A percentile compares a stretch with the other conserved stretches of the same genome.
These are phyloP conservation scores for Bonia amplexicaulis DNA, from an alignment of 176 grass and related monocot species.

Conservation along the genomic window DNA sequence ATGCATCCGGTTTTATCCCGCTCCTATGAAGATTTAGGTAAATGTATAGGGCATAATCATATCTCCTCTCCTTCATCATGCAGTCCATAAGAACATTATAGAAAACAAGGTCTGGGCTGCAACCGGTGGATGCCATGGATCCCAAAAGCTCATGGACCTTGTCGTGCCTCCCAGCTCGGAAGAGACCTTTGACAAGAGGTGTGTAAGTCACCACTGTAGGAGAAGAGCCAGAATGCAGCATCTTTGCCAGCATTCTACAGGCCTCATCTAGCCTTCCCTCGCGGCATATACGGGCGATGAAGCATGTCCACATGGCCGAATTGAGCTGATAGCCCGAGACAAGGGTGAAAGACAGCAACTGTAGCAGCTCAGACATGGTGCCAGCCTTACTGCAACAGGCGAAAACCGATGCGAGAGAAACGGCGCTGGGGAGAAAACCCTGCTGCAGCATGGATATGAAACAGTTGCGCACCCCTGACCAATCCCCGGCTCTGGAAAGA, in stretches of 20 bases:
- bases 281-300: constrained; percentile 56
- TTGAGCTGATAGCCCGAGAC: constrained; percentile 46
- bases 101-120: constrained; percentile 69
- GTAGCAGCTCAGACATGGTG: constrained; percentile 47
- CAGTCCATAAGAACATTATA: constrained; percentile 87
- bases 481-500: constrained; percentile 56
- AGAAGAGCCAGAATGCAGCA: constrained; percentile 44
- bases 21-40: constrained; percentile 41
- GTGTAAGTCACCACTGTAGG: constrained; percentile 79
- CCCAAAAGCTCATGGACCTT: constrained; percentile 36
- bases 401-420: constrained; percentile 41
- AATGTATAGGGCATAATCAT: constrained; percentile 50
- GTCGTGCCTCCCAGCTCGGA: constrained; percentile 51
- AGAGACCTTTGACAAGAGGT: constrained; percentile 56
- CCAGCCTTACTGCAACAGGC: constrained; percentile 63
- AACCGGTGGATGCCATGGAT: constrained; percentile 51
- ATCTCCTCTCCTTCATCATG: constrained; percentile 55
- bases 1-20: constrained; percentile 67
- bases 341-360: constrained; percentile 52
- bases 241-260: constrained; percentile 48
- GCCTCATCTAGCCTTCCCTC: constrained; percentile 50
- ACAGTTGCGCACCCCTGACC: constrained; percentile 34
- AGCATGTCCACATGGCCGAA: constrained; percentile 65
- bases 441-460: constrained; percentile 48
- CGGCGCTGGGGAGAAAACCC: constrained; percentile 46